Evolutionary conservation across 305 asterid genomes (phyloP).

Genomic region (Lippia alba): DNA sequence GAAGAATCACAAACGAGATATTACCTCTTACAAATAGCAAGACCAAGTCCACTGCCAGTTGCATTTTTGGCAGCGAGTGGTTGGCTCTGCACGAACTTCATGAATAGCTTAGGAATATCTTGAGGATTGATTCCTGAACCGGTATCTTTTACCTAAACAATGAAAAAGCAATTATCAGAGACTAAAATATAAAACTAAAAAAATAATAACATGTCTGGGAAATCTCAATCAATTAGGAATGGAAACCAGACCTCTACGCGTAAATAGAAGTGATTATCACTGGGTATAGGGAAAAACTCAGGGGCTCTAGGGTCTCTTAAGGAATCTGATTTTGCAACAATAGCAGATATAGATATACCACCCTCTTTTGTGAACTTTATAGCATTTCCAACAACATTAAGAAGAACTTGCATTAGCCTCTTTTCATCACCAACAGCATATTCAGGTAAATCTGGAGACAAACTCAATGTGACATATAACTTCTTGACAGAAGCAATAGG

Average conservation of each 20-base stretch:
- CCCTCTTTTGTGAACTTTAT: conserved; percentile 96
- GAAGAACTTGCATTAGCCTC: conserved; percentile 86
- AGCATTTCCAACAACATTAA: conserved; percentile 94
- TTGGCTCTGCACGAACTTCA: conserved; percentile 86
- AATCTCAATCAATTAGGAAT: conserved; percentile 17
- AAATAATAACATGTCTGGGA: background rate
- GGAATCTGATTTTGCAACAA: conserved; percentile 78
- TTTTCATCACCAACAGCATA: conserved; percentile 89
- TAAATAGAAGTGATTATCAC: conserved; percentile 85
- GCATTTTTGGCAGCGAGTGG: conserved; percentile 66
- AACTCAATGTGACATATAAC: conserved; percentile 63
- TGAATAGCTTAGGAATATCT: conserved; percentile 85
- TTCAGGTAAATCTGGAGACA: conserved; percentile 81
- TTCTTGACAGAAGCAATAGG: conserved; percentile 94
- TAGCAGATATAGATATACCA: conserved; percentile 74
- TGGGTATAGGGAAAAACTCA: conserved; percentile 71
- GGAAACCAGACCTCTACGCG: conserved; percentile 79
- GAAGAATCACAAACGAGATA: conserved; percentile 18
- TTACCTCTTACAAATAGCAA: conserved; percentile 92
- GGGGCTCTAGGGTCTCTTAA: conserved; percentile 82
- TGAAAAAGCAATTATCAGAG: conserved; percentile 21
- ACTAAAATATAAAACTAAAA: conserved; percentile 10
- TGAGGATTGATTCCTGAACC: conserved; percentile 88
- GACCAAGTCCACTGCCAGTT: conserved; percentile 95
- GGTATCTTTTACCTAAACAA: conserved; percentile 86